Base-by-base conservation (phyloP, 1,284 basidiomycete species). In the Ustilago vetiveriae region DNA sequence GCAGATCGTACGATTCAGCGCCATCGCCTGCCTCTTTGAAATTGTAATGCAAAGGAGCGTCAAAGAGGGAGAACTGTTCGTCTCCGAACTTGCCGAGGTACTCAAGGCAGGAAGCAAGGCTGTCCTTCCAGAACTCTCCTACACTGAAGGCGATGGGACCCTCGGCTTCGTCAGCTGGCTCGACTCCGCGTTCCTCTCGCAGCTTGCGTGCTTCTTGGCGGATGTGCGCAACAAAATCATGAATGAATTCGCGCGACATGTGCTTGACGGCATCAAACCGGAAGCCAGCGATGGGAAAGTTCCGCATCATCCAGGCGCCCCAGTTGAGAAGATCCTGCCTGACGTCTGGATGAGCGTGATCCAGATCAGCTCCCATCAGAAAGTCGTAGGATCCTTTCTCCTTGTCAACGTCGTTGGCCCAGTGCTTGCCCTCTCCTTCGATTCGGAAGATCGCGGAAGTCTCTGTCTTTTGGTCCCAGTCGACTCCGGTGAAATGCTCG, bases 301-400 rank as follows among this genome's bases (percentile, higher is more conserved):
- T 75, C 6, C 71, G 46, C 50, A 77, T 52, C 42, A 77, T 56
- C 87, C 87, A 88, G 24, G 88, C 93, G 76, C 60, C 86, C 86
- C 86, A 88, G 23, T 85, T 82, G 48, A 85, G 80, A 33, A 83
- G 38, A 52, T 85, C 83, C 22, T 80, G 65, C 9, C 58, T 22
- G 13, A 93, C 92, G 7, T 88, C 89, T 7, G 90, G 90, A 82
- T 96, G 91, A 16, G 88, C 85, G 82, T 93, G 90, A 81, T 96
- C 90, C 71, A 95, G 89, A 45, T 82, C 80, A 17, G 16, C 7
- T 1, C 83, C 83, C 82, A 84, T 83, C 36, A 85, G 72, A 63
- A 83, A 84, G 55, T 84, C 83, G 56, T 80, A 84, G 55, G 56
- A 53, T 19, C 67, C 85, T 52, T 85, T 83, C 72, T 87, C 82